Conservation (phyloP, 1,284 basidiomycete species). For the Polyporus tsugae region DNA sequence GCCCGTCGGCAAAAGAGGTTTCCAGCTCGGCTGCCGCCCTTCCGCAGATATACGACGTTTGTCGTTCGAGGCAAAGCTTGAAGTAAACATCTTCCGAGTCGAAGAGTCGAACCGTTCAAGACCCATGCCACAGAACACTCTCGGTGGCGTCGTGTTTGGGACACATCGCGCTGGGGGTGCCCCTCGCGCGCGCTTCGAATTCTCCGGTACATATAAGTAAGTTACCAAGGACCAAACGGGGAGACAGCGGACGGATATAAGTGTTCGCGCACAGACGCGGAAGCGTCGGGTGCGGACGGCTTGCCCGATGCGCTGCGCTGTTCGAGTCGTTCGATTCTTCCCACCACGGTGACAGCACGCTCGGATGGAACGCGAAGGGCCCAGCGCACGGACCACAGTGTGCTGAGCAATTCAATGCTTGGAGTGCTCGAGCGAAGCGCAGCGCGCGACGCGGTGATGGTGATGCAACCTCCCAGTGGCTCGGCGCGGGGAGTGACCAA, state of each 20-base stretch:
- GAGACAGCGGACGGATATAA: neutral
- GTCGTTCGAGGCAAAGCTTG: neutral
- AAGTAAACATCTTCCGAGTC: neutral
- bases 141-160: neutral
- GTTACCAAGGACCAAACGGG: neutral
- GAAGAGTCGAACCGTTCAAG: neutral
- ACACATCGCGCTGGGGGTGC: neutral
- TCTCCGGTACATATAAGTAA: neutral
- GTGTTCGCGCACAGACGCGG: neutral
- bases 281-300: neutral
- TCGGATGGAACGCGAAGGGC: conserved; percentile 21
- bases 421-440: conserved; percentile 1
- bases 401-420: neutral
- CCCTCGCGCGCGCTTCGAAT: neutral
- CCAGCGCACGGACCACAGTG: neutral
- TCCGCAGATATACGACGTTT: neutral
- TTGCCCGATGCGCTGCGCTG: neutral
- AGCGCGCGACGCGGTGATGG: neutral
- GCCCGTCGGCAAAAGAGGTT: neutral
- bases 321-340: neutral
- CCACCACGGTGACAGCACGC: conserved; percentile 15
- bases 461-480: neutral
- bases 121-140: neutral
- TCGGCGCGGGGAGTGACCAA: neutral
- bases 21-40: neutral